Evolutionary conservation across 2,329 filamentous ascomycete species (phyloP), one percentile per base, ranked within the genome.

Genomic region (Raffaelea deltoideospora): DNA sequence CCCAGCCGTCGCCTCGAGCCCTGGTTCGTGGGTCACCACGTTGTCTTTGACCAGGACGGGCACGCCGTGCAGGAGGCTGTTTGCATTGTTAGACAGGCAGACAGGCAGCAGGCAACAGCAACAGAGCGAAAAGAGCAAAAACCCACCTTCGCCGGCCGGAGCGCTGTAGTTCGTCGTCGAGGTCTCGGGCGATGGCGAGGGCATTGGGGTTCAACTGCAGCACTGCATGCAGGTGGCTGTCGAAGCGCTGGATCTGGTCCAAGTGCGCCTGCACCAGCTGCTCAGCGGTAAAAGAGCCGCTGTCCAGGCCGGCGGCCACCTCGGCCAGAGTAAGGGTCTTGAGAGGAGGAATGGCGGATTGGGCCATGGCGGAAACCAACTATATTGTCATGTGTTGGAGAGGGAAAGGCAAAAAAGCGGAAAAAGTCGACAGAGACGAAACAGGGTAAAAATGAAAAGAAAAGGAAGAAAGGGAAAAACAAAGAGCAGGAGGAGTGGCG

Each of bases 11-110:
- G 71, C 79, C 4, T 43, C 38, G 3, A 42, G 30, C n/a, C n/a
- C n/a, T 40, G 60, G 51, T 48, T 79, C 74, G 3, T 55, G 50
- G 0, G 75, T 79, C 13, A 67, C 74, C 34, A 81, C 77, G 48
- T 76, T 78, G 53, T 77, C 69, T 51, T 81, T 81, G 38, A 45
- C 10, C 7, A 45, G 27, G 27, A 44, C 10, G 3, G 45, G 43
- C 0, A 43, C 38, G 18, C 44, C 44, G 13, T 42, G 40, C 11
- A 46, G 28, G 4, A 27, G 38, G 1, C 40, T 37, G 13, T 5
- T 14, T 8, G 8, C 19, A 5, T 17, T 10, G 23, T 5, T 21
- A 23, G 15, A 3, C 13, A 20, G 13, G 11, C 8, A 26, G 9
- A 13, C 3, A n/a, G n/a, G n/a, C n/a, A n/a, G n/a, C n/a, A n/a